phyloP scores from a whole-genome alignment of 441 rosid genomes.

The Aquilaria agallochum region DNA sequence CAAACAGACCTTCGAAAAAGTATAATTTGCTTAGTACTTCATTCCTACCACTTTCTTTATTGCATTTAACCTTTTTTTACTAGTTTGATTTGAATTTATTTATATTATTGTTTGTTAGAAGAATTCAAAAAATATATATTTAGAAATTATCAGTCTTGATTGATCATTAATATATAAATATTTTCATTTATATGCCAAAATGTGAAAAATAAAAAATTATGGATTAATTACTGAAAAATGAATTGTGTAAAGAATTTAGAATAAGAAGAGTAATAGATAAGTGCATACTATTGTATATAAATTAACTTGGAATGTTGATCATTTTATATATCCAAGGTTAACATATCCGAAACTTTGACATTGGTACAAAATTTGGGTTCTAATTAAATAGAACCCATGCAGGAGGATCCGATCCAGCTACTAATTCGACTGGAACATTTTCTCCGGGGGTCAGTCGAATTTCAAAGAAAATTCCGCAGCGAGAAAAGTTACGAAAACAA shows the following conservation, averaged over 20 bases:
- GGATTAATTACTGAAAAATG: no score
- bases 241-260: background rate
- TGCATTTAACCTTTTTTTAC: background rate
- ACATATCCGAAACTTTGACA: no score
- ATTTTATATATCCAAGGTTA: no score
- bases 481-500: background rate
- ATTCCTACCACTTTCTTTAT: background rate
- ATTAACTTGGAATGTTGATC: background rate
- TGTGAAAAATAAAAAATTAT: no score
- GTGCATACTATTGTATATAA: no score
- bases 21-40: background rate
- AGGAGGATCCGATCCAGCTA: background rate
- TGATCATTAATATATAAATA: no score
- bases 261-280: background rate
- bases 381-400: background rate
- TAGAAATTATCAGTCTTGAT: no score
- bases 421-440: constrained; percentile 9
- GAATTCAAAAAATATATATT: no score
- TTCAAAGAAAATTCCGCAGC: background rate
- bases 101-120: background rate
- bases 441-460: background rate
- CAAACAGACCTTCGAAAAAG: no score
- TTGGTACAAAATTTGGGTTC: constrained; percentile 39
- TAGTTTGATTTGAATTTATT: no score
- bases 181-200: no score